phyloP scores from a whole-genome alignment of 2,329 filamentous ascomycete species.

The Pseudomassariella vexata region DNA sequence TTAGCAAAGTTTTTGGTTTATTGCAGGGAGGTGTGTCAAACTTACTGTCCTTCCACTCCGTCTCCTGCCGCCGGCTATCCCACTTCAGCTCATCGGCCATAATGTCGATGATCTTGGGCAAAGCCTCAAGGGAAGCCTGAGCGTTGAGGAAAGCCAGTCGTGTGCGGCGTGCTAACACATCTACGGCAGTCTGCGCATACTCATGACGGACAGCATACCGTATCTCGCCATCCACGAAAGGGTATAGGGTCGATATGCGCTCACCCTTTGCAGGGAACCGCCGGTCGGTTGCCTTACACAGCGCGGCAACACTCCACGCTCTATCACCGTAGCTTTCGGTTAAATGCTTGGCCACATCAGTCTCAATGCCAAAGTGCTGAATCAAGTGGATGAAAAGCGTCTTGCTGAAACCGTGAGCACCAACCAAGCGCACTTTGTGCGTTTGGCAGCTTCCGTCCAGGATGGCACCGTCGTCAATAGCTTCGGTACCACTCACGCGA shows the following conservation, averaged over 20 bases:
- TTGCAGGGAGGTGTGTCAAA: constrained; percentile 14
- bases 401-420: constrained; percentile 82
- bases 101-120: constrained; percentile 81
- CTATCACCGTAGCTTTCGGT: constrained; percentile 85
- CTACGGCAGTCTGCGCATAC: constrained; percentile 85
- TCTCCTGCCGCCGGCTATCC: constrained; percentile 65
- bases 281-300: constrained; percentile 69
- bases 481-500: constrained; percentile 63
- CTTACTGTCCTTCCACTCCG: constrained; percentile 74
- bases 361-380: constrained; percentile 88
- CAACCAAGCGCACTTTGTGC: constrained; percentile 73
- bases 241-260: constrained; percentile 75
- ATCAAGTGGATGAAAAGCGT: constrained; percentile 91
- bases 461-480: constrained; percentile 64
- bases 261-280: constrained; percentile 80
- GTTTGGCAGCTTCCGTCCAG: constrained; percentile 70
- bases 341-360: constrained; percentile 85
- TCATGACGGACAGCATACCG: constrained; percentile 84
- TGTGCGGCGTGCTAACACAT: constrained; percentile 80
- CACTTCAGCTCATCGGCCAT: constrained; percentile 82
- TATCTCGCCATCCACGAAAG: constrained; percentile 88
- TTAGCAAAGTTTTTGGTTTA: constrained; percentile 7
- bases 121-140: constrained; percentile 79
- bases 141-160: constrained; percentile 87
- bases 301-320: constrained; percentile 81